phyloP scores from a whole-genome alignment of 2,329 filamentous ascomycete species.

The Sporothrix dimorphospora region DNA sequence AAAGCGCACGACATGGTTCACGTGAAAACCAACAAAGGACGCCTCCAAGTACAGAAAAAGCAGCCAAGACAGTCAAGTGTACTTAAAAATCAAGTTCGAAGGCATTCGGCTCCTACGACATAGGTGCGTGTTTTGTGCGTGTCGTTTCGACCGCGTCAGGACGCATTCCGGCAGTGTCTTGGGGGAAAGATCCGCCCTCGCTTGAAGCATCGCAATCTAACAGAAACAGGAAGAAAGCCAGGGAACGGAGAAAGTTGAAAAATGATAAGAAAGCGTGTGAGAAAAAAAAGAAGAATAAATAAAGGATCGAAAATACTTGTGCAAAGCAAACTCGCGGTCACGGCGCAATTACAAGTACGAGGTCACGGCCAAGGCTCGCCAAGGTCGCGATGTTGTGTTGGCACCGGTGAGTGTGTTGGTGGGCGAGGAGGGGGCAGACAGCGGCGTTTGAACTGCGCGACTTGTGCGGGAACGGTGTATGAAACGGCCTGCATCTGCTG shows the following conservation, averaged over 20 bases:
- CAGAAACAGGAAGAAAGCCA: slow-evolving; percentile 15
- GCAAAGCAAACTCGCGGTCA: not conserved
- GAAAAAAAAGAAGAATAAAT: not conserved
- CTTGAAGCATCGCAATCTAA: slow-evolving; percentile 21
- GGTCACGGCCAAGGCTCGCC: not conserved
- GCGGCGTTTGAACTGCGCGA: slow-evolving; percentile 15
- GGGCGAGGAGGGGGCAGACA: not conserved
- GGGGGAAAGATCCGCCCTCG: not conserved
- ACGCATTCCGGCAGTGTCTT: not conserved
- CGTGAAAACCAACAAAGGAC: not conserved
- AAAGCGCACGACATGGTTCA: not conserved
- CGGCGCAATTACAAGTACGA: not conserved
- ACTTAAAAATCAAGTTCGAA: not conserved
- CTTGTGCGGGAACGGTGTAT: slow-evolving; percentile 13
- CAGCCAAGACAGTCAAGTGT: not conserved
- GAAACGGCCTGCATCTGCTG: not conserved
- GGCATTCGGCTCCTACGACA: not conserved
- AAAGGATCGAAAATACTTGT: not conserved
- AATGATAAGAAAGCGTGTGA: not conserved
- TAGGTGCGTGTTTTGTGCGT: slow-evolving; percentile 14
- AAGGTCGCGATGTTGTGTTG: not conserved
- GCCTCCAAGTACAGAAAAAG: not conserved
- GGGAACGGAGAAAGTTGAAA: not conserved
- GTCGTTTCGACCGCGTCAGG: not conserved
- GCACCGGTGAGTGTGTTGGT: no score